These are phyloP conservation scores for Thinopyrum elongatum DNA, from an alignment of 176 grass and related monocot species.

Conservation along the genomic window DNA sequence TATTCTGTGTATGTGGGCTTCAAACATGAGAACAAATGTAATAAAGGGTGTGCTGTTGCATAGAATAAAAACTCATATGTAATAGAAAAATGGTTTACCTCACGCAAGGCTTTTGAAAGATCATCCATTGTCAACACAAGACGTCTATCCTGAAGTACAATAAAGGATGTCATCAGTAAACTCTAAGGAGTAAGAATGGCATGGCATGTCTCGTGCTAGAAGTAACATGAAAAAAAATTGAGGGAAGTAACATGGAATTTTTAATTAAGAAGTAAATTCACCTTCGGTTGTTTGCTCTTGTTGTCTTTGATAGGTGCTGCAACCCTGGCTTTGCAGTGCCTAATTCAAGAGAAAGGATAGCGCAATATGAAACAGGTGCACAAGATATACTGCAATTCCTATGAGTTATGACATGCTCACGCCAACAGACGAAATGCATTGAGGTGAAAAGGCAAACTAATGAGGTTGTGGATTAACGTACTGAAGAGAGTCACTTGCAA, in stretches of 20 bases:
- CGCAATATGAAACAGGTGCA: constrained; percentile 5
- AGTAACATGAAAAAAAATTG: not conserved
- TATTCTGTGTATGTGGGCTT: not conserved
- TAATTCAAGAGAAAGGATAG: constrained; percentile 34
- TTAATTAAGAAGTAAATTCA: constrained; percentile 29
- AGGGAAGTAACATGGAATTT: not conserved
- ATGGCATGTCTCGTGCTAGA: not conserved
- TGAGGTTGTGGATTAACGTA: constrained; percentile 41
- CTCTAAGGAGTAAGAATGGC: not conserved
- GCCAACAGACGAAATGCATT: not conserved
- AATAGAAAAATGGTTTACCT: constrained; percentile 55
- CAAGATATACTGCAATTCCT: not conserved
- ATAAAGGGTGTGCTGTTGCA: not conserved
- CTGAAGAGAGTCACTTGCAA: constrained; percentile 96
- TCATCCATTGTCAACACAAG: constrained; percentile 95
- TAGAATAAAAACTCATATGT: not conserved
- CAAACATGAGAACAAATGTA: not conserved
- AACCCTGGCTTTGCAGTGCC: constrained; percentile 93
- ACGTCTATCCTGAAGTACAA: constrained; percentile 78
- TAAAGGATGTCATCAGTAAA: constrained; percentile 15
- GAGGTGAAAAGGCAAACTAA: not conserved
- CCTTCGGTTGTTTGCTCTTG: constrained; percentile 98
- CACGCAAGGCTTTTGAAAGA: constrained; percentile 90
- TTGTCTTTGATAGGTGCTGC: constrained; percentile 98
- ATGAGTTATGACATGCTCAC: not conserved